Evolutionary conservation across 2,329 filamentous ascomycete species (phyloP).

Genomic region (Triangularia setosa): DNA sequence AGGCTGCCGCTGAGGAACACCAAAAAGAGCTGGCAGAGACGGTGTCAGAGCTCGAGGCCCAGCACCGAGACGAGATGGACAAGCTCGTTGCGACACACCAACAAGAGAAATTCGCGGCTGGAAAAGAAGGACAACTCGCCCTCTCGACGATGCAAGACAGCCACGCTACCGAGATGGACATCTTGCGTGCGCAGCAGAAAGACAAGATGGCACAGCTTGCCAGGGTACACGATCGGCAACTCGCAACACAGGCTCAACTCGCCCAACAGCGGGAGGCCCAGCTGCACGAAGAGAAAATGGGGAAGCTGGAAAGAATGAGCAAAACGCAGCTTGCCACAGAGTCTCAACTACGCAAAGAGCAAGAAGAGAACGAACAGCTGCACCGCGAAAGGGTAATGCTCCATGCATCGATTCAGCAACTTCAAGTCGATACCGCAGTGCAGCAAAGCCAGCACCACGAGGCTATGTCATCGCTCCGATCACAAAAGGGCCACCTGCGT

Average conservation of each 20-base stretch:
- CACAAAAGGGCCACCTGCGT: constrained; percentile 22
- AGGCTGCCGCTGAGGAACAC: neutral
- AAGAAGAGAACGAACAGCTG: neutral
- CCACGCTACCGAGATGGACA: neutral
- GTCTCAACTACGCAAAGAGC: neutral
- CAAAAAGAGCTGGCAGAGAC: neutral
- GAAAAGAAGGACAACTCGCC: neutral
- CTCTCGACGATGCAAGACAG: neutral
- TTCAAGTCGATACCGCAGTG: neutral
- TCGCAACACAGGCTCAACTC: neutral
- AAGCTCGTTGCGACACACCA: neutral
- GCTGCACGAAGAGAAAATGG: neutral
- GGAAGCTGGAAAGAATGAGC: neutral
- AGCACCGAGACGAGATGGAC: neutral
- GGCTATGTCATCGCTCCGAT: constrained; percentile 13
- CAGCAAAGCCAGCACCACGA: constrained; percentile 1
- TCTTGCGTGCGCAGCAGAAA: neutral
- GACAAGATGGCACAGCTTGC: neutral
- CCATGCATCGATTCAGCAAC: neutral
- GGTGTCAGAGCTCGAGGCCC: neutral
- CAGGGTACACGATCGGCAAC: neutral
- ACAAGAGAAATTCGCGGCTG: neutral
- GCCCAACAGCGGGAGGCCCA: neutral
- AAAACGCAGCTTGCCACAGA: neutral
- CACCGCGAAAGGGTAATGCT: neutral